Evolutionary conservation across 352 stramenopile genomes (phyloP), one percentile per base, ranked within the genome.

Genomic region (Pythium folliculosum): DNA sequence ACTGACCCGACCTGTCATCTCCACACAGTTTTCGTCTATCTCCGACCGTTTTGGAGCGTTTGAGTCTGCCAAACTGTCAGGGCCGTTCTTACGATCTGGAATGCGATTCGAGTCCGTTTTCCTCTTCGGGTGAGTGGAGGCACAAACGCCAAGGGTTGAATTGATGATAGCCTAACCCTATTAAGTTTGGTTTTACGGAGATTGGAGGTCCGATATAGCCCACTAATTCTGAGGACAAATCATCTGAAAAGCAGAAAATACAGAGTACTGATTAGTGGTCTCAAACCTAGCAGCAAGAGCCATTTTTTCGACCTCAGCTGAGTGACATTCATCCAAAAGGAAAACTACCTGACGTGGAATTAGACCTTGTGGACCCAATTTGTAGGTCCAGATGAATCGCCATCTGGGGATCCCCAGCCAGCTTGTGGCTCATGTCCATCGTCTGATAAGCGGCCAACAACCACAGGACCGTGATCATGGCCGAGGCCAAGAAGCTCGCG

Each of bases 401-500:
- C n/a, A n/a, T n/a, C n/a, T n/a, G n/a, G n/a, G n/a, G n/a, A n/a
- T n/a, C n/a, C n/a, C n/a, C n/a, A n/a, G n/a, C 32, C 51, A 23
- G 49, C 59, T 43, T 51, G 56, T 65, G 47, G 7, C 32, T 53
- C 21, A 55, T n/a, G 12, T 13, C 49, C 21, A 55, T 55, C 35
- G 6, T 12, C 12, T 12, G 35, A 40, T 40, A n/a, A n/a, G n/a
- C 35, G 21, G 21, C 49, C 13, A 14, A n/a, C 6, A n/a, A 8
- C 5, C 14, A 32, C 17, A 6, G n/a, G 17, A 0, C 19, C 40
- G 43, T 32, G 27, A 43, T 9, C 9, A 66, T 54, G 54, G 72
- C 72, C 44, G 79, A 88, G n/a, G 72, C 76, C 59, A 93, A 93
- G 75, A 77, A 77, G 64, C 63, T 93, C 61, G 82, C 82, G 0